Evolutionary conservation across 768 basidiomycete genomes (phyloP).

Genomic region (Candolleomyces efflorescens): DNA sequence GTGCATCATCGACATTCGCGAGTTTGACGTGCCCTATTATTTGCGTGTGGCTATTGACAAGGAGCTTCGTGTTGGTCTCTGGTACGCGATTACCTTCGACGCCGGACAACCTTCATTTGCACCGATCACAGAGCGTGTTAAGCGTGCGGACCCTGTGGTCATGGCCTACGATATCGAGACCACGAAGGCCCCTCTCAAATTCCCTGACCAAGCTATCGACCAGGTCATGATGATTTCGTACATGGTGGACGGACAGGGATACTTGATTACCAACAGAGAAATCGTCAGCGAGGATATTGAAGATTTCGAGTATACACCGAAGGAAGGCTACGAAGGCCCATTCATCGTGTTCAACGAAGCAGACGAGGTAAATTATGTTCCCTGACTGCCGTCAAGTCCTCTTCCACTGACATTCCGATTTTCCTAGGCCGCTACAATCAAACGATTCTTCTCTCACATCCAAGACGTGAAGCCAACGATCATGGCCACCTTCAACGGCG

Average conservation of each 20-base stretch:
- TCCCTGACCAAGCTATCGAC: conserved; percentile 92
- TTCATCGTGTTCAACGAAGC: conserved; percentile 94
- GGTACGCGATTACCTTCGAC: conserved; percentile 87
- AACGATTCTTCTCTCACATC: conserved; percentile 90
- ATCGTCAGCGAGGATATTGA: conserved; percentile 97
- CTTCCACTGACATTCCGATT: not conserved
- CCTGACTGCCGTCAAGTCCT: not conserved
- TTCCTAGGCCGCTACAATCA: conserved; percentile 72
- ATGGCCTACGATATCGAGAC: conserved; percentile 99
- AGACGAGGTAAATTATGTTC: conserved; percentile 72
- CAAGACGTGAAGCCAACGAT: conserved; percentile 93
- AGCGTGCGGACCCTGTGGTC: conserved; percentile 98
- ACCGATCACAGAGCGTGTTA: conserved; percentile 78
- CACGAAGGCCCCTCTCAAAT: conserved; percentile 99
- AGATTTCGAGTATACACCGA: conserved; percentile 98
- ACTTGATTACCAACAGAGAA: conserved; percentile 95
- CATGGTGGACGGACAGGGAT: conserved; percentile 98
- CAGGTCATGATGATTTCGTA: conserved; percentile 99
- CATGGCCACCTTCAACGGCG: conserved; percentile 98
- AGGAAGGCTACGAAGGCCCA: conserved; percentile 95
- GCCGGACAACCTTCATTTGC: conserved; percentile 74
- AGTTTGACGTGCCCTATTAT: conserved; percentile 97
- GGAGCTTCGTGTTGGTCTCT: conserved; percentile 95
- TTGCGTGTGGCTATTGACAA: conserved; percentile 99
- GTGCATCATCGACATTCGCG: conserved; percentile 89